phyloP scores from a whole-genome alignment of 768 basidiomycete species.

The Lanmaoa pseudosensibilis region DNA sequence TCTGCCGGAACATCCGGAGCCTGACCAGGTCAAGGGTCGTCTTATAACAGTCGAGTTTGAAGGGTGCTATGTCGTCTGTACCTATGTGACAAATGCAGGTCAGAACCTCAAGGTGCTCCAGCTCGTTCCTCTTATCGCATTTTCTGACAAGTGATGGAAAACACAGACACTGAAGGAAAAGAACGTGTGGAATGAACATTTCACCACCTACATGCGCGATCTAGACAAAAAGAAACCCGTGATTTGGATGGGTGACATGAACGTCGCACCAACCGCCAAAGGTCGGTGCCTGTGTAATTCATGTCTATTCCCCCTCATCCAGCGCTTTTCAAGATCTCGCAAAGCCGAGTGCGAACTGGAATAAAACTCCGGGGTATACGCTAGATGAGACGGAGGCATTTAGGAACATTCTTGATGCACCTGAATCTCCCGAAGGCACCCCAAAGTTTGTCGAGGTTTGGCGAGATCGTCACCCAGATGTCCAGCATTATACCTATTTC shows the following conservation, averaged over 20 bases:
- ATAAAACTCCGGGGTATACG: constrained; percentile 85
- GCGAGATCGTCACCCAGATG: constrained; percentile 65
- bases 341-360: constrained; percentile 76
- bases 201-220: constrained; percentile 67
- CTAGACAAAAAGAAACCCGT: constrained; percentile 80
- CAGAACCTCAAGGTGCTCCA: constrained; percentile 61
- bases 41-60: constrained; percentile 82
- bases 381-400: constrained; percentile 78
- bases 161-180: constrained; percentile 71
- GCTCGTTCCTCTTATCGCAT: not conserved
- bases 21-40: constrained; percentile 65
- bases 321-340: constrained; percentile 51
- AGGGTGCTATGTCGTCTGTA: constrained; percentile 66
- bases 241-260: constrained; percentile 87
- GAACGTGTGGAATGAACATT: constrained; percentile 77
- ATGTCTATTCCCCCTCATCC: not conserved
- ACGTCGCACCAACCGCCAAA: constrained; percentile 76
- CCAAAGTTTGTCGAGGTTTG: constrained; percentile 76
- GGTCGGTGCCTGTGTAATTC: constrained; percentile 40
- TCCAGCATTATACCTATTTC: constrained; percentile 82
- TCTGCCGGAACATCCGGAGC: constrained; percentile 75
- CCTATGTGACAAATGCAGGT: constrained; percentile 87
- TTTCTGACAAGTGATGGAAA: not conserved
- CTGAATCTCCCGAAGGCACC: constrained; percentile 35
- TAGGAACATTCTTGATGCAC: constrained; percentile 60